Evolutionary conservation across 257 asterid species (phyloP).

Genomic region (Solanum medicagineum): DNA sequence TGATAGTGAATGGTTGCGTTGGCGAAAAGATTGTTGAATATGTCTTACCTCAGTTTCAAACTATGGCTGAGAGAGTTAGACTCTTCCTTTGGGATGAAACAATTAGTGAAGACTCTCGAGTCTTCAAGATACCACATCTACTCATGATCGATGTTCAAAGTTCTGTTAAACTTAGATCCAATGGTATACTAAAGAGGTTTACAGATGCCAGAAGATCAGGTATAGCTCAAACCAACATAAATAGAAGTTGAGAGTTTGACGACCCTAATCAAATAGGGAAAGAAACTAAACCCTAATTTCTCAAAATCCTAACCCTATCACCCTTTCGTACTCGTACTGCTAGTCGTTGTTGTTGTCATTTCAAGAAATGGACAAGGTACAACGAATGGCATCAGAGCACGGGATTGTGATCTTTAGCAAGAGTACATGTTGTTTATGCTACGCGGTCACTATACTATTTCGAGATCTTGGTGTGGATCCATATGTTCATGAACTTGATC

Average conservation of each 20-base stretch:
- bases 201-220: too few species aligned
- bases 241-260: background rate
- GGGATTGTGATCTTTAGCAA: slow-evolving; percentile 69
- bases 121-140: too few species aligned
- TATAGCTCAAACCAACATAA: background rate
- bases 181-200: too few species aligned
- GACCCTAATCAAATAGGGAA: background rate
- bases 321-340: too few species aligned
- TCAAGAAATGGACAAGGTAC: slow-evolving; percentile 42
- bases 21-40: too few species aligned
- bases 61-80: too few species aligned
- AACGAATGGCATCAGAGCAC: slow-evolving; percentile 39
- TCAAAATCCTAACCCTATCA: background rate
- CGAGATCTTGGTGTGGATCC: slow-evolving; percentile 40
- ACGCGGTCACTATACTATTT: slow-evolving; percentile 54
- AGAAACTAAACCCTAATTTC: background rate
- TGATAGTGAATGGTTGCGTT: too few species aligned
- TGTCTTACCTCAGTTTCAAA: too few species aligned
- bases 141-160: too few species aligned
- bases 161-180: too few species aligned
- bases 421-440: slow-evolving; percentile 59
- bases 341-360: background rate
- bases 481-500: slow-evolving; percentile 37
- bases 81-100: too few species aligned
- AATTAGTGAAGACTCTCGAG: too few species aligned